Evolutionary conservation across 192 early-diverging fungal genomes (phyloP), one percentile per base, ranked within the genome.

Genomic region (Linnemannia elongata): DNA sequence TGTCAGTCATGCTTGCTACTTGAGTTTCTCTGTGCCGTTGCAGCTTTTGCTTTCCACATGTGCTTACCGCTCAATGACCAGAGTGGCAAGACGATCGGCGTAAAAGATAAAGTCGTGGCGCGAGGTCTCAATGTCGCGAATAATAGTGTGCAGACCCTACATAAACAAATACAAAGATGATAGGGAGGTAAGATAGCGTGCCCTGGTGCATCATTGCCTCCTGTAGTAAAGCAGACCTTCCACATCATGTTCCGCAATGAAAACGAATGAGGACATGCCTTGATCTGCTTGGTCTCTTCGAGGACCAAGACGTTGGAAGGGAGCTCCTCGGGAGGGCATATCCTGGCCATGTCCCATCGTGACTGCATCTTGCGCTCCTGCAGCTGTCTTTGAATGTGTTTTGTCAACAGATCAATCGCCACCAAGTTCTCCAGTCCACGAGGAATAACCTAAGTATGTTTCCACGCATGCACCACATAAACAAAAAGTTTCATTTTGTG

Each of bases 61-160:
- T 52, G 4, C 17, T 52, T 93, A 95, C 94, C 93, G 80, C 88
- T 99, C 98, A 55, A 97, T 95, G 52, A 97, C 93, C 76, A 98
- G 87, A 22, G 95, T 92, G 33, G 96, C 96, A 33, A 99, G 90
- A 27, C 98, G 93, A 82, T 99, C 97, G 17, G 96, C 92, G 85
- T 97, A 96, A 81, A 97, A 99, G 60, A 97, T 94, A 90, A 99
- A 97, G 82, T 99, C 96, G 75, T 94, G 92, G 70, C 96, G 92
- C 27, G 89, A 89, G 0, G 95, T 96, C 22, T 82, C 87, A 57
- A 89, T 80, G 83, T 97, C 94, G 41, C 96, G 92, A 18, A 98
- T 91, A 42, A 96, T 96, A 27, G 97, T 98, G 72, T 96, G 96
- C 75, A 97, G 92, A 12, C 94, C 94, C 91, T 93, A 76, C 35